Base-by-base conservation (phyloP, 75 land plant genomes). In the Pinus tabuliformis region DNA sequence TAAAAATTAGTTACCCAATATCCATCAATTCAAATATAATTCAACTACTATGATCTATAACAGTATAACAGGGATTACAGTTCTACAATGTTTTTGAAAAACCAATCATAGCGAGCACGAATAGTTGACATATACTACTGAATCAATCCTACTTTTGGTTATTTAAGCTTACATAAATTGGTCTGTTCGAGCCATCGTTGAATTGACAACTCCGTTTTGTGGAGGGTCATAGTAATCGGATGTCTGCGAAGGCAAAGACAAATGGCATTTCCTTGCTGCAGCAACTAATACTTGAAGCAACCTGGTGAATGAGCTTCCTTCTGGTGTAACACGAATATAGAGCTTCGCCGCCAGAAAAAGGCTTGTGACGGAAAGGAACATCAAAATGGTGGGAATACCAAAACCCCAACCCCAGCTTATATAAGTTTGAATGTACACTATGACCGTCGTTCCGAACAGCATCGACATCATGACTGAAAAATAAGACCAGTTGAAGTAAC, bases 401-500 rank as follows among this genome's bases (percentile, higher is more conserved):
- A 89, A 79, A 0, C 93, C 94, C 11, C 85, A 4, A 1, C 73
- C 78, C 94, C 94, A 91, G 64, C 92, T 83, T 20, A 92, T 77
- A n/a, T 68, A 73, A 64, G 80, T 73, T 70, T 92, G 92, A 17
- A 92, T 75, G 66, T 88, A 93, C 14, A 91, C 91, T 11, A 93
- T 80, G 16, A 88, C 14, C 5, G 89, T 93, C n/a, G 79, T 61
- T 2, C 91, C 78, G 3, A 93, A 20, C 59, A 93, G 72, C 20
- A 88, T 5, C 4, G 87, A 81, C 7, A 81, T 57, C 0, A 87
- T 85, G 79, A 82, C 80, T 26, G 89, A 76, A 70, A 77, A 68
- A 75, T 87, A 92, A 80, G 85, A 92, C 94, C 94, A 87, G 73
- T 92, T 92, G 80, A 76, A 92, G 86, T 80, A 92, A 75, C 91